Evolutionary conservation across 495 filamentous ascomycete genomes (phyloP), one percentile per base, ranked within the genome.

Genomic region (Apodospora peruviana): DNA sequence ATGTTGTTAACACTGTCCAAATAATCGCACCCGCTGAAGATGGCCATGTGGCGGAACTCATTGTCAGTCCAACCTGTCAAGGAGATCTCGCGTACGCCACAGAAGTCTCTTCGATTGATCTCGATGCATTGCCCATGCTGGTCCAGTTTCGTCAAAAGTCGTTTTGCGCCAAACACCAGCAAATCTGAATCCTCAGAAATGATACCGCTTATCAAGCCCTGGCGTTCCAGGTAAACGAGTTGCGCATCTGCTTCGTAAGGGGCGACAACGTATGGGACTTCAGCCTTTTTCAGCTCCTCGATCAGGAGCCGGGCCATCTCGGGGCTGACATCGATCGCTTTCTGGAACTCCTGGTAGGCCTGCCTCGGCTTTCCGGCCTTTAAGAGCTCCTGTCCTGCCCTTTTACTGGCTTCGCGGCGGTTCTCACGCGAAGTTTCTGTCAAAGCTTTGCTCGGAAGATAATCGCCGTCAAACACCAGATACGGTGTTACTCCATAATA

Each of bases 231-330:
- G 58, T 96, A 99, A 12, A 87, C 91, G 46, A 99, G 74, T 68
- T 99, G 94, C 5, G 93, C 86, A 68, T 99, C 94, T 7, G 94
- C 94, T 71, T 99, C 94, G 59, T 96, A 99, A 1, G 94, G 94
- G 3, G 94, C 94, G 24, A 99, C 94, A 32, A 97, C 77, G 59
- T 95, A 97, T 48, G 86, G 78, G 4, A 99, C 80, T 18, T 83
- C 76, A 54, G 83, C 69, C 48, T 77, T 76, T 67, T 91, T 95
- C 53, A 96, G 72, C 59, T 91, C 90, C 48, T 96, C 90, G 51
- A 99, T 99, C 18, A 97, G 67, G 55, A 87, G 78, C 3, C 87
- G 77, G 20, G 94, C 93, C 94, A 99, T 97, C 55, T 90, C 80
- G 1, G 94, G 91, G 0, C 91, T 97, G 11, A 99, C 85, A 68